Conservation (phyloP, 345 rosid genomes). For the Bruguiera parviflora region DNA sequence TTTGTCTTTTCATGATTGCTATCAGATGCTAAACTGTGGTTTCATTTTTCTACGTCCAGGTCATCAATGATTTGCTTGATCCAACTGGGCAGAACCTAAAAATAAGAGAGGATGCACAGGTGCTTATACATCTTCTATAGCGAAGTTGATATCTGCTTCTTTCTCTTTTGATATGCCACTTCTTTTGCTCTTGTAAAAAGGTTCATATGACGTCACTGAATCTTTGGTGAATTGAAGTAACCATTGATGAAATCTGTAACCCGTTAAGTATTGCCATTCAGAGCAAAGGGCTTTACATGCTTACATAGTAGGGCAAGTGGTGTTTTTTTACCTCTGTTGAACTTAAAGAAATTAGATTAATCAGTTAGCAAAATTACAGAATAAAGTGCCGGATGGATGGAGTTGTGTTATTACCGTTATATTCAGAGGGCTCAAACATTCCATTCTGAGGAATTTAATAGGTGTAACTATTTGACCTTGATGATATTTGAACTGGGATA, state of each 20-base stretch:
- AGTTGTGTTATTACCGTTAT: neutral
- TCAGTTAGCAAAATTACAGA: neutral
- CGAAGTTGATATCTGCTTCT: neutral
- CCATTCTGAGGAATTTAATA: no score
- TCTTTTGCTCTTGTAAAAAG: neutral
- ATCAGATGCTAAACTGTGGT: neutral
- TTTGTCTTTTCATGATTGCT: neutral
- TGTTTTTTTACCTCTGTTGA: neutral
- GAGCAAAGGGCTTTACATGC: neutral
- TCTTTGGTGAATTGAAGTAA: neutral
- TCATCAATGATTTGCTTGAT: slow-evolving; percentile 88
- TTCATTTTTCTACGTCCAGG: slow-evolving; percentile 36
- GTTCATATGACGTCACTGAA: neutral
- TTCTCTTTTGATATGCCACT: neutral
- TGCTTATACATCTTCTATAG: slow-evolving; percentile 15
- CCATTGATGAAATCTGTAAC: neutral
- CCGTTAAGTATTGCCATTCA: neutral
- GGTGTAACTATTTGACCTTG: no score
- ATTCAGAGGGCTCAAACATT: no score
- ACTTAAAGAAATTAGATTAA: neutral
- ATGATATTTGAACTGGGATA: no score
- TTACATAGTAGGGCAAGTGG: neutral
- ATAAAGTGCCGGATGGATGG: neutral
- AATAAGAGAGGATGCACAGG: slow-evolving; percentile 93
- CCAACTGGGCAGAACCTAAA: slow-evolving; percentile 85